Evolutionary conservation across 768 basidiomycete species (phyloP), one percentile per base, ranked within the genome.

Genomic region (Calvatia gigantea): DNA sequence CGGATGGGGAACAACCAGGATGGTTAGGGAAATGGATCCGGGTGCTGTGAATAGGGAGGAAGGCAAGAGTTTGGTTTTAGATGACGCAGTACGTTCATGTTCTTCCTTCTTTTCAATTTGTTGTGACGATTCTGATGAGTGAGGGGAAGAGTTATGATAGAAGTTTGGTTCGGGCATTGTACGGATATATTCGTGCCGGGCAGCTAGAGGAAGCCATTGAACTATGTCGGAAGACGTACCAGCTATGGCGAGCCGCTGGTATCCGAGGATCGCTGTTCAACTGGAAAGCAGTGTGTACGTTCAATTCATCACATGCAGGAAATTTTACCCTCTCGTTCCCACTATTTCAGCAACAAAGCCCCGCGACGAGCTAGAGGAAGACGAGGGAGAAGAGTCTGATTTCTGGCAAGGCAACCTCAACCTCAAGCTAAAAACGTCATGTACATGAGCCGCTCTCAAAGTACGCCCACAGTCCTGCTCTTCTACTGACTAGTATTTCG

Each of bases 231-330:
- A 84, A 83, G 62, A 87, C 89, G 0, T 86, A 93, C 59, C 91
- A 95, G 60, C 89, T 92, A 0, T 98, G 95, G 96, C 79, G 94
- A 23, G 92, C 93, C 2, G 93, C 94, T 1, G 89, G 86, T 53
- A 82, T 98, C 39, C 85, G 89, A 5, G 96, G 96, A 1, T 87
- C 91, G 1, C 69, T 84, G 17, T 95, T 92, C 64, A 76, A 79
- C 29, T 94, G 92, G 88, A 75, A 76, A 42, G 80, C 82, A 0
- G 89, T 89, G 61, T 45, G 82, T 71, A 41, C 14, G n/a, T n/a
- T n/a, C n/a, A n/a, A n/a, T n/a, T 31, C 29, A 27, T 56, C 57
- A 8, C 2, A 6, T 23, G 33, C n/a, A 15, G 11, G 35, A 4
- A 11, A 4, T 21, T 15, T 25, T 12, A n/a, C n/a, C n/a, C 59